phyloP scores from a whole-genome alignment of 495 filamentous ascomycete species.

The Terfezia claveryi region DNA sequence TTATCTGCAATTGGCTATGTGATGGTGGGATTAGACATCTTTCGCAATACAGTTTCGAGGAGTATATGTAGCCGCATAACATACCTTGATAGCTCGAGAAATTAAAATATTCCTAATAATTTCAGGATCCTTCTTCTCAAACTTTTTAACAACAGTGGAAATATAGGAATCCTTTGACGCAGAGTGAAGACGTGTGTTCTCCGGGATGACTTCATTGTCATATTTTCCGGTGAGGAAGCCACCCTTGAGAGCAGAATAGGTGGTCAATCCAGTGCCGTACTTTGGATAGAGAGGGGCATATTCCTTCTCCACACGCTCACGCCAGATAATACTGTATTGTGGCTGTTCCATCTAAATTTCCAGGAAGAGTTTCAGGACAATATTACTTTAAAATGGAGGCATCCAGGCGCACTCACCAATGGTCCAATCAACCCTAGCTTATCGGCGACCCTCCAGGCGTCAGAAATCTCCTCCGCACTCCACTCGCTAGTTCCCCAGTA shows the following conservation, averaged over 20 bases:
- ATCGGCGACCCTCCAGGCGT: conserved; percentile 54
- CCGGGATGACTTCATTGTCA: conserved; percentile 37
- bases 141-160: conserved; percentile 24
- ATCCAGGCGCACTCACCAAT: conserved; percentile 16
- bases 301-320: conserved; percentile 56
- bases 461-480: conserved; percentile 57
- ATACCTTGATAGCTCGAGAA: conserved; percentile 12
- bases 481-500: conserved; percentile 89
- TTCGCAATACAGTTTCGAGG: not conserved
- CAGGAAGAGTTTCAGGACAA: too few relatives aligned
- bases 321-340: conserved; percentile 54
- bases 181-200: conserved; percentile 31
- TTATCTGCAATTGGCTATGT: conserved; percentile 42
- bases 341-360: conserved; percentile 47
- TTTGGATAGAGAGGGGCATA: conserved; percentile 43
- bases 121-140: conserved; percentile 18
- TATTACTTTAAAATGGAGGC: too few relatives aligned
- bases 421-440: conserved; percentile 57
- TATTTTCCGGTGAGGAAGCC: conserved; percentile 71
- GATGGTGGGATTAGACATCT: conserved; percentile 13
- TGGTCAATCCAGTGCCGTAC: conserved; percentile 47
- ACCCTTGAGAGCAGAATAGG: conserved; percentile 47
- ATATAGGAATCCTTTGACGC: conserved; percentile 28
- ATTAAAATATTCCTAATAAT: conserved; percentile 11
- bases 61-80: not conserved